Conservation (phyloP, 1,139 yeast genomes). For the Scheffersomyces segobiensis region DNA sequence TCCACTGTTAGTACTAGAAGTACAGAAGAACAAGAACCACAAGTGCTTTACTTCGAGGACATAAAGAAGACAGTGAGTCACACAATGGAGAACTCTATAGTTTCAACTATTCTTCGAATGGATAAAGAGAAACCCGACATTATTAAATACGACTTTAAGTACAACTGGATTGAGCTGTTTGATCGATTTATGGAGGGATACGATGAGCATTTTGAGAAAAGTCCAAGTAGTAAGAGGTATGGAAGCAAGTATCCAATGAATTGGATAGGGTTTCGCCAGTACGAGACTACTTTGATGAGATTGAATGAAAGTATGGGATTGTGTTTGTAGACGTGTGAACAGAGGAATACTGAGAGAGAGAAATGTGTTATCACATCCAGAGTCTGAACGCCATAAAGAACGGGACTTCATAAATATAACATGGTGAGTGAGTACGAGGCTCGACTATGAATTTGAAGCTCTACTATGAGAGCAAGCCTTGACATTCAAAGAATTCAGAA, state of each 20-base stretch:
- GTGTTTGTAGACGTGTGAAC: slow-evolving; percentile 22
- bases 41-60: slow-evolving; percentile 23
- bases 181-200: slow-evolving; percentile 10
- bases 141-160: slow-evolving; percentile 31
- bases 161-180: slow-evolving; percentile 26
- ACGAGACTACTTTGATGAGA: slow-evolving; percentile 31
- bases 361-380: not conserved
- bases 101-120: slow-evolving; percentile 33
- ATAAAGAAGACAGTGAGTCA: slow-evolving; percentile 14
- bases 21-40: slow-evolving; percentile 12
- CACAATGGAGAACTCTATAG: slow-evolving; percentile 27
- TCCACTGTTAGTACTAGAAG: slow-evolving; percentile 26
- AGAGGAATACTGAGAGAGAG: not conserved
- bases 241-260: slow-evolving; percentile 8
- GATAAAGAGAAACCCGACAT: slow-evolving; percentile 27
- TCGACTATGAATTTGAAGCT: too few species aligned
- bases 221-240: slow-evolving; percentile 1
- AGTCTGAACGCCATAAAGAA: not conserved
- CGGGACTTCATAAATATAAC: not conserved
- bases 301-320: slow-evolving; percentile 30
- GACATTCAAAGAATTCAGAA: too few species aligned
- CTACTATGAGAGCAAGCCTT: too few species aligned
- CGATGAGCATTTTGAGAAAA: slow-evolving; percentile 3
- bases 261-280: slow-evolving; percentile 27
- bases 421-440: too few species aligned